Percentiles rank a stretch among this genome's conserved stretches.
Conservation (phyloP, 208 protist species). For the Acanthamoeba lenticulata region DNA sequence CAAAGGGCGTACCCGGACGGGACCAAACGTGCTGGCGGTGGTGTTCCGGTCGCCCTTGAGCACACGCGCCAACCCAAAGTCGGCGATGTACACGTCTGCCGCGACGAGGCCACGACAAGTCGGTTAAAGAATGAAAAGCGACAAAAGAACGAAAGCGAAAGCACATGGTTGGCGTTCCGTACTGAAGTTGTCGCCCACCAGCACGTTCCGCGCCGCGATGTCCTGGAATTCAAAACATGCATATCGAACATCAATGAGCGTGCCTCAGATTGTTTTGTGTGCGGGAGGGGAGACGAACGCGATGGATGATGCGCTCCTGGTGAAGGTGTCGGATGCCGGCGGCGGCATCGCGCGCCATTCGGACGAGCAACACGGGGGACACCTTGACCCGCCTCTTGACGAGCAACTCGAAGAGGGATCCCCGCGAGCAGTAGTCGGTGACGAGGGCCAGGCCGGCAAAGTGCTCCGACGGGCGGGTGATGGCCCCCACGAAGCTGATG, state of each 20-base stretch:
- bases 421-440: conserved; percentile 24
- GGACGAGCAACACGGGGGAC: neutral
- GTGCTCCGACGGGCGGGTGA: neutral
- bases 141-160: neutral
- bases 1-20: neutral
- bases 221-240: neutral
- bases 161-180: neutral
- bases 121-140: neutral
- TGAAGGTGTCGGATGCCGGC: conserved; percentile 37
- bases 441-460: conserved; percentile 15
- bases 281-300: neutral
- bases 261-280: neutral
- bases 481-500: conserved; percentile 13
- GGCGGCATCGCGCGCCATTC: conserved; percentile 45
- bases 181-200: conserved; percentile 43
- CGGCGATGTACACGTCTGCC: conserved; percentile 15
- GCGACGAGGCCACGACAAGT: neutral
- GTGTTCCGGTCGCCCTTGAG: neutral
- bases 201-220: conserved; percentile 53
- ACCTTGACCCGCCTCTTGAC: neutral
- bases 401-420: neutral
- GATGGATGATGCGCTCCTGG: neutral
- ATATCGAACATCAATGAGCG: neutral
- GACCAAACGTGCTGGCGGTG: neutral
- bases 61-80: conserved; percentile 52